Percentiles rank a stretch among this genome's conserved stretches.
Evolutionary conservation across 2,329 filamentous ascomycete species (phyloP).

Genomic region (Penicillium expansum): DNA sequence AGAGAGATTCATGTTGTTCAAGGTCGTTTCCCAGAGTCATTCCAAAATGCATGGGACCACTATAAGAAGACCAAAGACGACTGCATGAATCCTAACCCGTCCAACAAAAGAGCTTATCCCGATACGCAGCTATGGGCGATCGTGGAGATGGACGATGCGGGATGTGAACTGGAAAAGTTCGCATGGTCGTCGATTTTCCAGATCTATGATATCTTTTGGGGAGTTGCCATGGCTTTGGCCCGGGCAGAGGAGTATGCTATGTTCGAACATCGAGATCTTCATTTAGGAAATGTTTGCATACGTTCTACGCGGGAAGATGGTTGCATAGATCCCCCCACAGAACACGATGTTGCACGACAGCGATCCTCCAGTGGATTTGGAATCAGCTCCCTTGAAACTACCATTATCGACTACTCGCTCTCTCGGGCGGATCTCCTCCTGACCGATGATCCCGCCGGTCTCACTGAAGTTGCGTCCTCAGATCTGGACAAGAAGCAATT

Average conservation of each 20-base stretch:
- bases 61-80: constrained; percentile 44
- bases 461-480: constrained; percentile 38
- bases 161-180: constrained; percentile 54
- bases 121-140: constrained; percentile 61
- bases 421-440: constrained; percentile 55
- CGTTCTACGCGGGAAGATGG: constrained; percentile 34
- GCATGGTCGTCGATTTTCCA: constrained; percentile 45
- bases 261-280: constrained; percentile 66
- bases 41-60: constrained; percentile 47
- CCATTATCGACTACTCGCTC: constrained; percentile 67
- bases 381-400: constrained; percentile 58
- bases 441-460: constrained; percentile 23
- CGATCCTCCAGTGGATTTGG: constrained; percentile 46
- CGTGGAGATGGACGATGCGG: constrained; percentile 65
- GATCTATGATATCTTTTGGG: constrained; percentile 66
- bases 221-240: constrained; percentile 59
- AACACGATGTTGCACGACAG: constrained; percentile 30
- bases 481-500: constrained; percentile 45
- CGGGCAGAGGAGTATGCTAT: constrained; percentile 59
- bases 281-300: constrained; percentile 66
- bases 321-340: constrained; percentile 34
- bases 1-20: constrained; percentile 58
- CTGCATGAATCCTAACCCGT: constrained; percentile 57
- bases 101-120: constrained; percentile 52
- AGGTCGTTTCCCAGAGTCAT: constrained; percentile 53